Percentiles rank a stretch among this genome's conserved stretches.
These are phyloP conservation scores for Cronartium quercuum DNA, from an alignment of 1,284 basidiomycete genomes.

Conservation along the genomic window DNA sequence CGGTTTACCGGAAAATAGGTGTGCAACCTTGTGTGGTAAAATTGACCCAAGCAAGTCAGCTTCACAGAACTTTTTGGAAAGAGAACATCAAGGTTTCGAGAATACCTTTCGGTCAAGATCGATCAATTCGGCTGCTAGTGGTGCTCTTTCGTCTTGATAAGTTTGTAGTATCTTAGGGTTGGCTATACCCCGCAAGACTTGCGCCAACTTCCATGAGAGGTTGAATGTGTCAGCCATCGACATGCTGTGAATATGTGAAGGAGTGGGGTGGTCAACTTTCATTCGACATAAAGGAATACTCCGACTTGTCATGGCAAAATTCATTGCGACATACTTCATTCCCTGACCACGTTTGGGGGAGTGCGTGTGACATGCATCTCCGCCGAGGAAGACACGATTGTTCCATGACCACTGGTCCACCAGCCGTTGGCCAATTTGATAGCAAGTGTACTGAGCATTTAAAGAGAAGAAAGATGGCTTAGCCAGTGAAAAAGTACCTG, in stretches of 20 bases:
- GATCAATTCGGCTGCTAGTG: constrained; percentile 3
- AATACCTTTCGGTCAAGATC: constrained; percentile 3
- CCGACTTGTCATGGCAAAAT: background rate
- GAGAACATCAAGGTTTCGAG: background rate
- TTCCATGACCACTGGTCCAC: constrained; percentile 61
- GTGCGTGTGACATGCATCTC: constrained; percentile 71
- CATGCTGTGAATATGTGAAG: background rate
- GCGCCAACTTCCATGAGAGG: constrained; percentile 70
- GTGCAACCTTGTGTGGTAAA: constrained; percentile 55
- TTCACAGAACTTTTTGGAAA: background rate
- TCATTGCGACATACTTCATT: constrained; percentile 48
- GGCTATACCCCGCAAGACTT: constrained; percentile 68
- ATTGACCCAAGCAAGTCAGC: no score
- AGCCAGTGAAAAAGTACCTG: constrained; percentile 33
- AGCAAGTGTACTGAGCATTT: background rate
- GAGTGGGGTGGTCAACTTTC: background rate
- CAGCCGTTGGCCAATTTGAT: constrained; percentile 64
- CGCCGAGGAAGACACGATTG: constrained; percentile 70
- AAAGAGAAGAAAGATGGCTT: constrained; percentile 41
- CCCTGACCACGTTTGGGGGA: constrained; percentile 67
- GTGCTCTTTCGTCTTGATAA: constrained; percentile 23
- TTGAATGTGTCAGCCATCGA: constrained; percentile 57
- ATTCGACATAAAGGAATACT: no score
- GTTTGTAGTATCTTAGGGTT: constrained; percentile 63
- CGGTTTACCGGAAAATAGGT: constrained; percentile 69